Evolutionary conservation across 352 stramenopile species (phyloP).

Genomic region (Pythium folliculosum): DNA sequence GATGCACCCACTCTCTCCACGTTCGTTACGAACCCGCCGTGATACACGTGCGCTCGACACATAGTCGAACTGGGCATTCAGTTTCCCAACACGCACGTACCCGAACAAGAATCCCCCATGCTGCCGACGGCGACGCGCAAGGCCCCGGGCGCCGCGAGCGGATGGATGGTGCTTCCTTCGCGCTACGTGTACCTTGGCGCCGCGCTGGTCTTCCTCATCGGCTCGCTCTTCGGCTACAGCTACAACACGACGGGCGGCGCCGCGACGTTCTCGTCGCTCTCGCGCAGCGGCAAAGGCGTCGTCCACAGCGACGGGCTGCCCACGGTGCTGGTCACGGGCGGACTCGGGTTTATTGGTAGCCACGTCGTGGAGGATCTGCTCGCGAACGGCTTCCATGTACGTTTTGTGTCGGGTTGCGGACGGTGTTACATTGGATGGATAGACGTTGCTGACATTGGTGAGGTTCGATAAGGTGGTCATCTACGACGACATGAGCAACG

Average conservation of each 20-base stretch:
- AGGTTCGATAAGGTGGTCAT: slow-evolving; percentile 59
- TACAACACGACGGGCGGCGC: slow-evolving; percentile 42
- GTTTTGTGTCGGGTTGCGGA: neutral
- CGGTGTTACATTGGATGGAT: neutral
- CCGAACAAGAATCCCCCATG: too few species aligned
- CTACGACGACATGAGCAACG: slow-evolving; percentile 90
- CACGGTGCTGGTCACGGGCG: slow-evolving; percentile 78
- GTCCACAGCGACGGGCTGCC: slow-evolving; percentile 40
- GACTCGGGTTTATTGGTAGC: slow-evolving; percentile 84
- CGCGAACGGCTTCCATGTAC: slow-evolving; percentile 73
- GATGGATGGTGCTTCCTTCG: slow-evolving; percentile 72
- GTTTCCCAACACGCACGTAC: slow-evolving; percentile 13
- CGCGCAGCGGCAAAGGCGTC: slow-evolving; percentile 27
- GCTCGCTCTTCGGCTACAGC: slow-evolving; percentile 64
- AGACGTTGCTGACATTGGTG: too few species aligned
- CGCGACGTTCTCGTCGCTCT: slow-evolving; percentile 21
- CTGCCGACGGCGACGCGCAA: slow-evolving; percentile 34
- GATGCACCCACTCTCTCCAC: neutral
- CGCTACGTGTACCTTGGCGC: slow-evolving; percentile 73
- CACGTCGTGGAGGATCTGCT: slow-evolving; percentile 84
- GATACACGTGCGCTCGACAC: neutral
- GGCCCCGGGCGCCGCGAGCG: slow-evolving; percentile 39
- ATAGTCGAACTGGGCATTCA: neutral
- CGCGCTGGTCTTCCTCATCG: slow-evolving; percentile 63
- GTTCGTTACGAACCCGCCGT: slow-evolving; percentile 6